phyloP scores from a whole-genome alignment of 2,329 filamentous ascomycete genomes.

The Endothia cerciana region DNA sequence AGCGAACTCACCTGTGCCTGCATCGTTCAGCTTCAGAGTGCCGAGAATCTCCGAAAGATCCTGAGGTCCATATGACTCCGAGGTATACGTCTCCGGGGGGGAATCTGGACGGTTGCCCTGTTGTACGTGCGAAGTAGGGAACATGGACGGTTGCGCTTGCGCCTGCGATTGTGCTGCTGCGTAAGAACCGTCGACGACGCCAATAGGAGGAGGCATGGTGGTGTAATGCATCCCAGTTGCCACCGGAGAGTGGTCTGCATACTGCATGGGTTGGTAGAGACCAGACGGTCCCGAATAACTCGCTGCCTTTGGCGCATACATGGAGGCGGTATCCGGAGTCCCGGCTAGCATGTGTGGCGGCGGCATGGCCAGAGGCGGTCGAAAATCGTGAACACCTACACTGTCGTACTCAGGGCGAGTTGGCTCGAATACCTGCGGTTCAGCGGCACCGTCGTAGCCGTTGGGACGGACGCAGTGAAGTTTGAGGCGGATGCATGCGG shows the following conservation, averaged over 20 bases:
- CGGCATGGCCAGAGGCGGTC: constrained; percentile 56
- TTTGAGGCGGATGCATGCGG: constrained; percentile 89
- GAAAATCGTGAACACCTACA: constrained; percentile 49
- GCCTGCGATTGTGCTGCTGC: constrained; percentile 21
- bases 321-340: constrained; percentile 44
- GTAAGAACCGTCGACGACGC: constrained; percentile 57
- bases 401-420: constrained; percentile 48
- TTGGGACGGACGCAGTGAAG: constrained; percentile 91
- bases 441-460: constrained; percentile 67
- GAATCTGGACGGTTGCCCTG: constrained; percentile 46
- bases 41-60: constrained; percentile 82
- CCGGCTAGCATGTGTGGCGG: constrained; percentile 48
- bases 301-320: constrained; percentile 52
- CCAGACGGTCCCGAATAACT: constrained; percentile 51
- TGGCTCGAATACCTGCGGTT: constrained; percentile 49
- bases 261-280: constrained; percentile 53
- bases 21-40: constrained; percentile 83
- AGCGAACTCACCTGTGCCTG: constrained; percentile 71
- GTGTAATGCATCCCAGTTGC: constrained; percentile 58
- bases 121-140: constrained; percentile 57
- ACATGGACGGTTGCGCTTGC: constrained; percentile 48
- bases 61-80: constrained; percentile 68
- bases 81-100: constrained; percentile 57
- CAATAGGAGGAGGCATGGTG: constrained; percentile 52
- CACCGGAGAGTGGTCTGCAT: constrained; percentile 48